Evolutionary conservation across 1,284 basidiomycete species (phyloP).

Genomic region (Pascua guehoae): DNA sequence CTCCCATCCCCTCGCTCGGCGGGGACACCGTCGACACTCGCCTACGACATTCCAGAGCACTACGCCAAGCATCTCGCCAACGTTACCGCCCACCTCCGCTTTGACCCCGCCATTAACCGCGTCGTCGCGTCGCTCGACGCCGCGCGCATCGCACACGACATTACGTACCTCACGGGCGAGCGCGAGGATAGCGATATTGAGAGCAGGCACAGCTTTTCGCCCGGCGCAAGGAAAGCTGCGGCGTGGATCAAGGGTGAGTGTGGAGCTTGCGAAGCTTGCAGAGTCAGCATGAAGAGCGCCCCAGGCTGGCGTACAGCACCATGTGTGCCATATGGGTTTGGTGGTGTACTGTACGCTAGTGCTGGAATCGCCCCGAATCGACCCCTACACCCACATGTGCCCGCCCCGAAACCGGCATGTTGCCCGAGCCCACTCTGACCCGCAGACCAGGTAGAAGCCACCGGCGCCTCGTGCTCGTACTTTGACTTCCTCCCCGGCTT

Average conservation of each 20-base stretch:
- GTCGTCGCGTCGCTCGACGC: conserved; percentile 21
- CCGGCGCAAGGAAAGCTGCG: conserved; percentile 65
- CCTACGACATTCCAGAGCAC: conserved; percentile 27
- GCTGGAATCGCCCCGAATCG: background rate
- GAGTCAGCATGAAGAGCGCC: no score
- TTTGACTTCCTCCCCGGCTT: conserved; percentile 65
- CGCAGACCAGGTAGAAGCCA: conserved; percentile 57
- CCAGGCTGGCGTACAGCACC: no score
- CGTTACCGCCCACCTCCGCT: conserved; percentile 37
- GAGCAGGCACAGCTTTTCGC: conserved; percentile 71
- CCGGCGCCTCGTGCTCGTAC: conserved; percentile 68
- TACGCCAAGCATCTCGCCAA: conserved; percentile 41
- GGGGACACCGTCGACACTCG: background rate
- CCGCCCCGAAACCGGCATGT: background rate
- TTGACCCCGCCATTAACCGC: conserved; percentile 12
- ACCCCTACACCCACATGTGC: background rate
- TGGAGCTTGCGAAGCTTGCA: background rate
- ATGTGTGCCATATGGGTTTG: background rate
- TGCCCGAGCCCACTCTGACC: background rate
- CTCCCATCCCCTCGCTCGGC: background rate
- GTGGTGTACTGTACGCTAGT: background rate
- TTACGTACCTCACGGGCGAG: conserved; percentile 79
- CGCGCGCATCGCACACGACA: conserved; percentile 61
- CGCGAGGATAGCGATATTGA: conserved; percentile 57
- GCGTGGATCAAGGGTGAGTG: conserved; percentile 64